Evolutionary conservation across 331 rosid species (phyloP), one percentile per base, ranked within the genome.

Genomic region (Dryas integrifolia): DNA sequence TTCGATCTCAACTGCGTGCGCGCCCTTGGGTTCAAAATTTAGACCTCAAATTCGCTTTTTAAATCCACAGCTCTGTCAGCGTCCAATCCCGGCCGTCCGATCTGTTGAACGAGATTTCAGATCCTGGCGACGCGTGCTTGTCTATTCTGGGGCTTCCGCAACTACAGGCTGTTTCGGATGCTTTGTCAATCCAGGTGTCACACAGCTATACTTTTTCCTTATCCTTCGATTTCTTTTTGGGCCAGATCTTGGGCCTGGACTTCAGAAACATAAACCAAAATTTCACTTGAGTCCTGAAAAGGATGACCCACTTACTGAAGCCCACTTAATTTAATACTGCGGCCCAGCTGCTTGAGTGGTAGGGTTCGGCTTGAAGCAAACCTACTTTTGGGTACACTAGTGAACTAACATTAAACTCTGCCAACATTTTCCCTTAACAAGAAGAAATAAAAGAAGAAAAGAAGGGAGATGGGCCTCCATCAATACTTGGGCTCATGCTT

Each of bases 11-110:
- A 64, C 72, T 38, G 51, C 51, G 72, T 46, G 58, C 66, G 75
- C 81, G 82, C 82, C 76, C 67, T 63, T 15, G 49, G 70, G 85
- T 72, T 82, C 78, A 78, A 78, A 80, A 80, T 52, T 45, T 55
- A 61, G 50, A 56, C 65, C 65, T 59, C 71, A 5, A 79, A 79
- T 79, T 79, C 15, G 52, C 79, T 58, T 72, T 82, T 68, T 67
- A 73, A 77, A 80, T 75, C 77, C 78, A 58, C 30, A 14, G 9
- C 76, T 61, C 79, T 67, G 69, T 70, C 66, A 70, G n/a, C 35
- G 35, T 11, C 13, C 24, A 16, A 59, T 73, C 48, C 3, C 15
- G 67, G 5, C 82, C 79, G 78, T 79, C 46, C 10, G 30, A 73
- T 79, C 15, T 12, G 6, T 6, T 0, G 5, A 12, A 14, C 82